Evolutionary conservation across 1,284 basidiomycete species (phyloP).

Genomic region (Gymnopus androsaceus): DNA sequence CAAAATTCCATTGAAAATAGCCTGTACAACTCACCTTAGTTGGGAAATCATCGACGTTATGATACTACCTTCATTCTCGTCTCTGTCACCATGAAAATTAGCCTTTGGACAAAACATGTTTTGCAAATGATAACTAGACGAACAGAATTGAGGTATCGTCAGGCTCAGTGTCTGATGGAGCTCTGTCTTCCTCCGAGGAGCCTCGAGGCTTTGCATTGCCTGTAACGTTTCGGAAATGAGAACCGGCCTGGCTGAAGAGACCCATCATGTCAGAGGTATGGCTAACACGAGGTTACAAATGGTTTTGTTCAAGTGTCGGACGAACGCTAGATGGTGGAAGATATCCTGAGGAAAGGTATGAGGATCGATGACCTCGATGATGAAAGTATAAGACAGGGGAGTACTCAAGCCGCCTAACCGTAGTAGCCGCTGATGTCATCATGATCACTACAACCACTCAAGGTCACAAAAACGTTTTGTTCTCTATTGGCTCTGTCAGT

Average conservation of each 20-base stretch:
- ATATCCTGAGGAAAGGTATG: too few species aligned
- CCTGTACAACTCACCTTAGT: conserved; percentile 61
- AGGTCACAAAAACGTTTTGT: too few species aligned
- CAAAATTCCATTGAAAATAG: conserved; percentile 1
- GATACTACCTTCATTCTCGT: conserved; percentile 82
- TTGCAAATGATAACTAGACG: conserved; percentile 33
- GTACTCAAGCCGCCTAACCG: too few species aligned
- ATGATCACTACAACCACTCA: too few species aligned
- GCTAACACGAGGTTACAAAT: conserved; percentile 1
- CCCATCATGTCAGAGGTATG: conserved; percentile 60
- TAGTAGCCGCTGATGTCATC: too few species aligned
- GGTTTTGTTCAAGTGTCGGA: not conserved
- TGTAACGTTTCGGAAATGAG: conserved; percentile 50
- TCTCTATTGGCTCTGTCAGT: too few species aligned
- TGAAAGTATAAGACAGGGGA: not conserved
- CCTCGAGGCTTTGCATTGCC: conserved; percentile 42
- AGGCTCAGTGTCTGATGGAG: conserved; percentile 76
- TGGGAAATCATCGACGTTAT: conserved; percentile 82
- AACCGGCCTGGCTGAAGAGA: conserved; percentile 70
- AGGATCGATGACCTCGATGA: too few species aligned
- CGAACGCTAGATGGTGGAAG: too few species aligned
- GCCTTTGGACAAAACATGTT: conserved; percentile 23
- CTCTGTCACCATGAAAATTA: conserved; percentile 40
- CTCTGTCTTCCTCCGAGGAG: conserved; percentile 62
- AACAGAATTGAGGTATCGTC: conserved; percentile 85